Percentiles rank a stretch among this genome's conserved stretches.
These are phyloP conservation scores for Auriscalpium vulgare DNA, from an alignment of 768 basidiomycete genomes.

Conservation along the genomic window DNA sequence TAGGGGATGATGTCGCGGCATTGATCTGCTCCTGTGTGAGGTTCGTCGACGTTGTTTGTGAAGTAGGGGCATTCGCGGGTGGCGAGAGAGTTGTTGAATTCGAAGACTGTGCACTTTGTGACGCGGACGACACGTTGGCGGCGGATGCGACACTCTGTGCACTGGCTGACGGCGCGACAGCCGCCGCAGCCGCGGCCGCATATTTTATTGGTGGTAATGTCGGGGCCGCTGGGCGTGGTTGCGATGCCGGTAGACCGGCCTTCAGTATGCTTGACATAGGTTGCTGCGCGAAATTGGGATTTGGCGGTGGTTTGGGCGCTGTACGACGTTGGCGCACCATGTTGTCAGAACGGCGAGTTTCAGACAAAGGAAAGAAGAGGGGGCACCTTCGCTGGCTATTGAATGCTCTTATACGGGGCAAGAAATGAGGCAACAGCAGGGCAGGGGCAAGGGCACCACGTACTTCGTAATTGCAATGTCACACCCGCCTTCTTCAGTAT, in stretches of 20 bases:
- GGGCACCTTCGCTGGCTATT: constrained; percentile 50
- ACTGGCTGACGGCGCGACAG: constrained; percentile 29
- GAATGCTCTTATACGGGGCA: constrained; percentile 47
- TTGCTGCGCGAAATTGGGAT: constrained; percentile 74
- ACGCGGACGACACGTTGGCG: constrained; percentile 18
- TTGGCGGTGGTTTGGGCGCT: constrained; percentile 68
- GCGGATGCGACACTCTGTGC: constrained; percentile 30
- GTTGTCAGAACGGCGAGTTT: not conserved
- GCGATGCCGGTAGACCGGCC: constrained; percentile 50
- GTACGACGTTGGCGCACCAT: not conserved
- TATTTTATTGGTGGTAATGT: constrained; percentile 78
- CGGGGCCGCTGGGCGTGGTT: constrained; percentile 38
- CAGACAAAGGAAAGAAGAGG: not conserved
- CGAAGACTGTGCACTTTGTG: constrained; percentile 29
- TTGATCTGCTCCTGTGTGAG: constrained; percentile 28
- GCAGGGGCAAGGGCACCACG: constrained; percentile 23
- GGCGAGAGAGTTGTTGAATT: constrained; percentile 28
- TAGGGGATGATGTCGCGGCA: constrained; percentile 57
- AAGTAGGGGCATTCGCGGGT: constrained; percentile 25
- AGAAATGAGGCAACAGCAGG: constrained; percentile 1
- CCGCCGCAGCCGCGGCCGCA: constrained; percentile 82
- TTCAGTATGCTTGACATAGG: constrained; percentile 74
- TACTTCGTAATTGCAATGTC: constrained; percentile 63
- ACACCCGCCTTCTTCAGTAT: constrained; percentile 69
- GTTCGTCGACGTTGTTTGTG: constrained; percentile 23